Base-by-base conservation (phyloP, 192 early-diverging fungal genomes). In the Borealophlyctis nickersoniae region DNA sequence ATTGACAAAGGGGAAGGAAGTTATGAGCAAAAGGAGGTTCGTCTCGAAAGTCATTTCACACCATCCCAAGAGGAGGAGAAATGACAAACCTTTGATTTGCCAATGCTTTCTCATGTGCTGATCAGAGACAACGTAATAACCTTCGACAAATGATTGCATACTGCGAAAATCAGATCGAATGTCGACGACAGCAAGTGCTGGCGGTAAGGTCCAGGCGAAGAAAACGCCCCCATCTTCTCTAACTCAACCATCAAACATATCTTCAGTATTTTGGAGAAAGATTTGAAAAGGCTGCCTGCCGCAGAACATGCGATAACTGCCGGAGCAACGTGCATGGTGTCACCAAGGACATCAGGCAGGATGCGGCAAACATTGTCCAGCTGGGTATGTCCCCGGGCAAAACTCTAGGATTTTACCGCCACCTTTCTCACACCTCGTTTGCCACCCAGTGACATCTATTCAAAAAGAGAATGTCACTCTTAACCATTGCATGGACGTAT, bases 241-340 rank as follows among this genome's bases (percentile, higher is more conserved):
- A 5, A 7, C 26, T 53, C 52, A 53, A 19, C 26, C 52, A 53
- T 53, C 26, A 9, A 19, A 13, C 32, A 16, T 52, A 14, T 1
- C 29, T 49, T 5, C 64, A 78, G 52, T 96, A 98, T 70, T 98
- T 98, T 85, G 91, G 90, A 14, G 94, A 98, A 72, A 69, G 60
- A 1, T 93, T 94, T 69, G 78, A 89, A 35, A 51, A 63, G 0
- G n/a, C 49, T 0, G 49, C 73, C 5, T 98, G 95, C 75, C 60
- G 80, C 53, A 73, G 81, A 34, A 90, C 89, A 0, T 98, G 95
- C 63, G 95, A 98, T 70, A 95, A 94, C 74, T 98, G 95, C 71
- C 63, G 76, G 28, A 64, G 56, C n/a, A 32, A 36, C 0, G 49
- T 71, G 1, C 52, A 53, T 22, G 49, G 58, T n/a, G 56, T 72